Evolutionary conservation across 2,329 filamentous ascomycete species (phyloP).

Genomic region (Microdochium paspali): DNA sequence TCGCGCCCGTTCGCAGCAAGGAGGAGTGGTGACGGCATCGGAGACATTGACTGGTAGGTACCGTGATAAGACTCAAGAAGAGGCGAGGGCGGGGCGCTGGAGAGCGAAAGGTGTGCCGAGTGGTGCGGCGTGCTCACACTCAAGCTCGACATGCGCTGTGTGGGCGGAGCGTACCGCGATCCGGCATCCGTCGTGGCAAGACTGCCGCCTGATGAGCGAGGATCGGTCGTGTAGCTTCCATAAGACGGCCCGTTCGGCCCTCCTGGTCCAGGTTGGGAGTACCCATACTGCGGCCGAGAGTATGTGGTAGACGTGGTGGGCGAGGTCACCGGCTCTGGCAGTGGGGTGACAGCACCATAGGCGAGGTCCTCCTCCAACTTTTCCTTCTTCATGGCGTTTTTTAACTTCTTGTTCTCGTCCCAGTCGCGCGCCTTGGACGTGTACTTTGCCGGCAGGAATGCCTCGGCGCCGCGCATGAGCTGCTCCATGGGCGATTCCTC

Average conservation of each 20-base stretch:
- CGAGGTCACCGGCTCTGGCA: background rate
- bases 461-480: slow-evolving; percentile 17
- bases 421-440: slow-evolving; percentile 15
- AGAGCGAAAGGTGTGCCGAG: slow-evolving; percentile 31
- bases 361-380: slow-evolving; percentile 37
- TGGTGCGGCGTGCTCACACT: slow-evolving; percentile 38
- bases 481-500: slow-evolving; percentile 8
- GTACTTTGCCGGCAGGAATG: slow-evolving; percentile 20
- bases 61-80: slow-evolving; percentile 87
- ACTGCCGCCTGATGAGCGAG: background rate
- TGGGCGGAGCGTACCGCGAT: slow-evolving; percentile 36
- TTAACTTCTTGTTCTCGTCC: slow-evolving; percentile 20
- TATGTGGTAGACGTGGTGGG: slow-evolving; percentile 8
- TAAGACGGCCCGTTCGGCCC: background rate
- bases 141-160: slow-evolving; percentile 40
- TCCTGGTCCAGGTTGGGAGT: background rate
- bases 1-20: slow-evolving; percentile 41
- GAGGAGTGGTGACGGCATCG: slow-evolving; percentile 79
- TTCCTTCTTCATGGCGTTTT: slow-evolving; percentile 16
- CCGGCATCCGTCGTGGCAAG: background rate
- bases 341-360: slow-evolving; percentile 28
- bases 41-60: slow-evolving; percentile 88
- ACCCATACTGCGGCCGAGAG: background rate
- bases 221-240: background rate
- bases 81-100: slow-evolving; percentile 65